Evolutionary conservation across 306 rosid genomes (phyloP).

Genomic region (Casuarina cunninghamiana): DNA sequence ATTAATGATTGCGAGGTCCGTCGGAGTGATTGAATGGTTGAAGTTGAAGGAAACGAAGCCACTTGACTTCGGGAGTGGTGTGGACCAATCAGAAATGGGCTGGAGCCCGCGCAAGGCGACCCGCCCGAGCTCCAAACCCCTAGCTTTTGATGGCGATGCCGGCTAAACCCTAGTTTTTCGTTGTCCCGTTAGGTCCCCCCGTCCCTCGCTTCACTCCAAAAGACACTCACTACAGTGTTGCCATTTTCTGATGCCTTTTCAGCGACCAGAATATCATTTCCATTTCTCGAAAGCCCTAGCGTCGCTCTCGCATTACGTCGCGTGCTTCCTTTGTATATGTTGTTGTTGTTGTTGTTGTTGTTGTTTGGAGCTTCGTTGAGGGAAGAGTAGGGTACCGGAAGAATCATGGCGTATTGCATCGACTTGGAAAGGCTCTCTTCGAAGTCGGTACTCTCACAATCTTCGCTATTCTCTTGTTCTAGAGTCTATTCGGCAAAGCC

Average conservation of each 20-base stretch:
- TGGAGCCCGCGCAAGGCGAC: no score
- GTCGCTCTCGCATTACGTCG: background rate
- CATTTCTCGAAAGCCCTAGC: background rate
- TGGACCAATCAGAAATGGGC: no score
- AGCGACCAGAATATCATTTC: background rate
- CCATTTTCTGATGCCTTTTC: no score
- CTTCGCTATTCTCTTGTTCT: conserved; percentile 16
- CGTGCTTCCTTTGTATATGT: background rate
- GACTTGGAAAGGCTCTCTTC: conserved; percentile 31
- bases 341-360: background rate
- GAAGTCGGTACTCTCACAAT: background rate
- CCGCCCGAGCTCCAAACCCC: no score
- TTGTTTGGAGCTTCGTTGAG: background rate
- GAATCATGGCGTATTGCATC: conserved; percentile 40
- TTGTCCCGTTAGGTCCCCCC: no score
- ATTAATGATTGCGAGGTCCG: no score
- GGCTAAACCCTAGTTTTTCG: no score
- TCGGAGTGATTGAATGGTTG: no score
- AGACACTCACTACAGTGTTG: background rate
- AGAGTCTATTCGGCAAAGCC: conserved; percentile 21
- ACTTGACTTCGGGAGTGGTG: no score
- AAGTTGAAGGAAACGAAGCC: no score
- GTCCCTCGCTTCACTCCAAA: background rate
- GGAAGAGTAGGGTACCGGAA: background rate
- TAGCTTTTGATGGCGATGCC: no score